phyloP scores from a whole-genome alignment of 345 rosid genomes.

The Aurinia saxatilis region DNA sequence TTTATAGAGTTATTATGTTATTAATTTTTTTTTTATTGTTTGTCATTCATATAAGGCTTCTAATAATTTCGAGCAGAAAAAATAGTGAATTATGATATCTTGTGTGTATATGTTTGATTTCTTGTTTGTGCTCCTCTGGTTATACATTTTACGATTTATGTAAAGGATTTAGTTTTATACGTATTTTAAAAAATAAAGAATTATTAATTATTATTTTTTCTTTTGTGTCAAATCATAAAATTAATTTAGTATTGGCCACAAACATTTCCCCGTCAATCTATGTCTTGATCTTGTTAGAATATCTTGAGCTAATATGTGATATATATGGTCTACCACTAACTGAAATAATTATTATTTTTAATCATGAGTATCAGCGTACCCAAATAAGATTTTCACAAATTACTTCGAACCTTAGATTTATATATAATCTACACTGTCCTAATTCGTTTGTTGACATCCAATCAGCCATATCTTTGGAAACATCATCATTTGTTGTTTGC shows the following conservation, averaged over 20 bases:
- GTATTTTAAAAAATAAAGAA: too few relatives aligned
- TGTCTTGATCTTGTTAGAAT: not conserved
- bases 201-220: too few relatives aligned
- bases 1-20: not conserved
- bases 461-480: not conserved
- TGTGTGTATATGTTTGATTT: not conserved
- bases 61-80: not conserved
- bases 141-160: not conserved
- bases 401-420: not conserved
- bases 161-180: not conserved
- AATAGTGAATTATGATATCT: not conserved
- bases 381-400: not conserved
- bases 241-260: not conserved
- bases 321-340: constrained; percentile 15
- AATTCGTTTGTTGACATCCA: not conserved
- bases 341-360: not conserved
- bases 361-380: not conserved
- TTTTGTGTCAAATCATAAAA: too few relatives aligned
- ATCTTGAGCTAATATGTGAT: not conserved
- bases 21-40: not conserved
- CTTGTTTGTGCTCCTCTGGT: not conserved
- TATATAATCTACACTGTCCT: not conserved
- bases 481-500: constrained; percentile 13
- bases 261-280: not conserved
- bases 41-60: not conserved